Evolutionary conservation across 2,329 filamentous ascomycete species (phyloP).

Genomic region (Biscogniauxia marginata): DNA sequence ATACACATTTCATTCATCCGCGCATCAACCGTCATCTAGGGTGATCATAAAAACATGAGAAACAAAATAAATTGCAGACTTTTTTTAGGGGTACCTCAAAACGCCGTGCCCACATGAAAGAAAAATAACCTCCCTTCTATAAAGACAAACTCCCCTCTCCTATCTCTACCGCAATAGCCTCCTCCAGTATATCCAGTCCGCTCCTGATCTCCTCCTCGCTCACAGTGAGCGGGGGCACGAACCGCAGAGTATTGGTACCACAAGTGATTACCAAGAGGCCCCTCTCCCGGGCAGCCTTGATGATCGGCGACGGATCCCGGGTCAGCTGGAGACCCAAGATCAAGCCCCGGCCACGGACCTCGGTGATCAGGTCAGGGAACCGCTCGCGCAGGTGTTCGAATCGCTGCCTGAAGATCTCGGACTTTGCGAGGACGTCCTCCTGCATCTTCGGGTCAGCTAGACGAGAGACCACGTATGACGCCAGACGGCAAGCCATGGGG

Average conservation of each 20-base stretch:
- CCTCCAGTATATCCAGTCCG: conserved; percentile 72
- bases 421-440: conserved; percentile 66
- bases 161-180: conserved; percentile 51
- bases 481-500: conserved; percentile 79
- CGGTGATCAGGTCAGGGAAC: conserved; percentile 69
- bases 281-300: conserved; percentile 83
- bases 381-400: conserved; percentile 47
- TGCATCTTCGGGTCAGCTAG: conserved; percentile 72
- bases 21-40: not conserved
- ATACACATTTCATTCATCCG: not conserved
- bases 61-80: not conserved
- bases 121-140: not conserved
- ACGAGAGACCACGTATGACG: conserved; percentile 79
- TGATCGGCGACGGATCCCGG: conserved; percentile 68
- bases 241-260: conserved; percentile 86
- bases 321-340: conserved; percentile 84
- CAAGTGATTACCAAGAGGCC: conserved; percentile 90
- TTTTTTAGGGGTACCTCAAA: not conserved
- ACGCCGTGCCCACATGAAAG: not conserved
- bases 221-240: conserved; percentile 85
- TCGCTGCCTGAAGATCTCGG: conserved; percentile 45
- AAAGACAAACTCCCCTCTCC: not conserved
- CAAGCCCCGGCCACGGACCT: conserved; percentile 79
- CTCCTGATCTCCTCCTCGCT: conserved; percentile 76
- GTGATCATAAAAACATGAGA: not conserved